phyloP scores from a whole-genome alignment of 441 rosid species.

The Pelargonium citronellum region DNA sequence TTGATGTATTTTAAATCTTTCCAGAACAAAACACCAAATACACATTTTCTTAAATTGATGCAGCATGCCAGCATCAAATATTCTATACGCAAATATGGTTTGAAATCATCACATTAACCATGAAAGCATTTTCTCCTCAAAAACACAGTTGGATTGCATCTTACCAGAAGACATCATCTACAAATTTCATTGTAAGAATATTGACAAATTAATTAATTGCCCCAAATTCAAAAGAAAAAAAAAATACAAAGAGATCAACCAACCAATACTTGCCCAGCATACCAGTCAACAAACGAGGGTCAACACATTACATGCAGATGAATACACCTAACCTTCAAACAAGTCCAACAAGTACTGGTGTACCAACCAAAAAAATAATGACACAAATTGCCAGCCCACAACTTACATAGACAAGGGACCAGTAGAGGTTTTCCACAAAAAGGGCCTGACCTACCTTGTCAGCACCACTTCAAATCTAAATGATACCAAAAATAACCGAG shows the following conservation, averaged over 20 bases:
- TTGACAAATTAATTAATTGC: neutral
- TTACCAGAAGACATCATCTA: neutral
- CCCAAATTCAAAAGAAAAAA: neutral
- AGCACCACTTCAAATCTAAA: neutral
- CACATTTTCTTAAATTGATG: neutral
- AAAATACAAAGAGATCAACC: neutral
- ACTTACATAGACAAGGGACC: neutral
- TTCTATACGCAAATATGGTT: neutral
- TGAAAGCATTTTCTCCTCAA: neutral
- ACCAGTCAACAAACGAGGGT: neutral
- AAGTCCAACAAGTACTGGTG: neutral
- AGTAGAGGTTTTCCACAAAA: neutral
- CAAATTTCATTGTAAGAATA: neutral
- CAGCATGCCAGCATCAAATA: neutral
- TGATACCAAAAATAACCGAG: neutral
- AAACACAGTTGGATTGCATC: neutral
- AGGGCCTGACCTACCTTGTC: neutral
- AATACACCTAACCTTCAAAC: neutral
- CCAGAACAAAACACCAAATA: neutral
- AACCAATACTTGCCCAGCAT: neutral
- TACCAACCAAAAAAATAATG: no score
- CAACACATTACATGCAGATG: neutral
- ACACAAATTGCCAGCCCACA: neutral
- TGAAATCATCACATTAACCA: neutral
- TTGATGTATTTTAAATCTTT: neutral